A percentile compares a stretch with the other conserved stretches of the same genome.
These are phyloP conservation scores for Tremella yokohamensis DNA, from an alignment of 768 basidiomycete genomes.

Conservation along the genomic window DNA sequence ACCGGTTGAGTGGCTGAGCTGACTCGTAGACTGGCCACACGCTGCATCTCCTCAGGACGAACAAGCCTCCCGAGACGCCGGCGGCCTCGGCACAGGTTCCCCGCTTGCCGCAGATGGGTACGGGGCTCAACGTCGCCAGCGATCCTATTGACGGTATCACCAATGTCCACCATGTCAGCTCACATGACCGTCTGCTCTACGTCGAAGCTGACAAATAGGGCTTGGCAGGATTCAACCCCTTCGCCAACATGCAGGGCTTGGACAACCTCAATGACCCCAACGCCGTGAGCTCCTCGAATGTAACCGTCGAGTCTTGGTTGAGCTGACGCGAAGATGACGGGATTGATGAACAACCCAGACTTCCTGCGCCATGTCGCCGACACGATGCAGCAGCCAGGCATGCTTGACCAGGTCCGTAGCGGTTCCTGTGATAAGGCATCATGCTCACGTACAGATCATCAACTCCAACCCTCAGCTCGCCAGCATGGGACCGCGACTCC, in stretches of 20 bases:
- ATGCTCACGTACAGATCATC: slow-evolving; percentile 56
- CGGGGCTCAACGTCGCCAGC: slow-evolving; percentile 75
- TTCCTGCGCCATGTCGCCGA: slow-evolving; percentile 82
- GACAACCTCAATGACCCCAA: slow-evolving; percentile 86
- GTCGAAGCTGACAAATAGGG: slow-evolving; percentile 18
- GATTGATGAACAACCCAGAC: slow-evolving; percentile 68
- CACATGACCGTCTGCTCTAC: neutral
- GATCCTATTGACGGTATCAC: slow-evolving; percentile 58
- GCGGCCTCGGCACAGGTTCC: slow-evolving; percentile 51
- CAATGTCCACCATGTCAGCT: slow-evolving; percentile 44
- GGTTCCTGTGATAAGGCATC: neutral
- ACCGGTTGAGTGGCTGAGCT: neutral
- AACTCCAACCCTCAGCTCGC: slow-evolving; percentile 72
- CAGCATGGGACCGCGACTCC: slow-evolving; percentile 73
- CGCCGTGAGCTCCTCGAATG: slow-evolving; percentile 60
- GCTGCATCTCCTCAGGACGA: slow-evolving; percentile 77
- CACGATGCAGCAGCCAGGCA: slow-evolving; percentile 81
- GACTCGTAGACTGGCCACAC: slow-evolving; percentile 60
- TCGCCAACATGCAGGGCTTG: slow-evolving; percentile 74
- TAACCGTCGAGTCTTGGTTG: neutral
- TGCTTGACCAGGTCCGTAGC: slow-evolving; percentile 67
- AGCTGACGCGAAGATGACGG: slow-evolving; percentile 60
- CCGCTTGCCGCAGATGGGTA: slow-evolving; percentile 71
- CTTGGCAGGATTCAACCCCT: slow-evolving; percentile 69
- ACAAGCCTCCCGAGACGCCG: slow-evolving; percentile 50